phyloP scores from a whole-genome alignment of 345 rosid species.

The Sonneratia caseolaris region DNA sequence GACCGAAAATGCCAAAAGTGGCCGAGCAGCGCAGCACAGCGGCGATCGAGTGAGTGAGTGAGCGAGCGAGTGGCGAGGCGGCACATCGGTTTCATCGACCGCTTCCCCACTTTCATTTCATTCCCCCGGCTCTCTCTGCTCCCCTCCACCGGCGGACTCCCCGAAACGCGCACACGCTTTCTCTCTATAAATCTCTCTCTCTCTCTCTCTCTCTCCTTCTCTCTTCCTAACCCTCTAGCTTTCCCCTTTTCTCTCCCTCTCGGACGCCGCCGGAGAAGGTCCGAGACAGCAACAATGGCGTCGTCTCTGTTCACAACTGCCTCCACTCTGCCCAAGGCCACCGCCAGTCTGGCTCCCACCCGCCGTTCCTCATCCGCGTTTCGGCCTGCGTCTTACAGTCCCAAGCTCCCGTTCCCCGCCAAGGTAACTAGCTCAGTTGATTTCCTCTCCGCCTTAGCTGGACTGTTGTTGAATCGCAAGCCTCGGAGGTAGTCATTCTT shows the following conservation, averaged over 20 bases:
- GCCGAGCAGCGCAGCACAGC: not conserved
- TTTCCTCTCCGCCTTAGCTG: not conserved
- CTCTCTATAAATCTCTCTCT: not conserved
- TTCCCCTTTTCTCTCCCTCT: not conserved
- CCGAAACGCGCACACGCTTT: not conserved
- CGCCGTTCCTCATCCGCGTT: slow-evolving; percentile 14
- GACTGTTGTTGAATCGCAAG: not conserved
- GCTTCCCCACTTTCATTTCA: not conserved
- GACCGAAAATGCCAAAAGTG: not conserved
- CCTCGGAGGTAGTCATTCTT: not conserved
- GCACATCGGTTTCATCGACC: slow-evolving; percentile 5
- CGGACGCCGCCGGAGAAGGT: not conserved
- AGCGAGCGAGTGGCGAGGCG: not conserved
- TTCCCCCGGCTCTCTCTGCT: not conserved
- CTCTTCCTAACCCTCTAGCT: not conserved
- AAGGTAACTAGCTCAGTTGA: slow-evolving; percentile 23
- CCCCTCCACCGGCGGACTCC: slow-evolving; percentile 3
- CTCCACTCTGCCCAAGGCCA: not conserved
- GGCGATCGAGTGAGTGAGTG: not conserved
- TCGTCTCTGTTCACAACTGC: slow-evolving; percentile 9
- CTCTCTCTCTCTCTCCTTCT: not conserved
- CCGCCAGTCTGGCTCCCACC: not conserved
- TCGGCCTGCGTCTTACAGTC: slow-evolving; percentile 28
- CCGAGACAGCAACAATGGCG: slow-evolving; percentile 4
- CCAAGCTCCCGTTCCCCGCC: slow-evolving; percentile 35